Evolutionary conservation across 1,284 basidiomycete genomes (phyloP), one percentile per base, ranked within the genome.

Genomic region (Ustilago crameri): DNA sequence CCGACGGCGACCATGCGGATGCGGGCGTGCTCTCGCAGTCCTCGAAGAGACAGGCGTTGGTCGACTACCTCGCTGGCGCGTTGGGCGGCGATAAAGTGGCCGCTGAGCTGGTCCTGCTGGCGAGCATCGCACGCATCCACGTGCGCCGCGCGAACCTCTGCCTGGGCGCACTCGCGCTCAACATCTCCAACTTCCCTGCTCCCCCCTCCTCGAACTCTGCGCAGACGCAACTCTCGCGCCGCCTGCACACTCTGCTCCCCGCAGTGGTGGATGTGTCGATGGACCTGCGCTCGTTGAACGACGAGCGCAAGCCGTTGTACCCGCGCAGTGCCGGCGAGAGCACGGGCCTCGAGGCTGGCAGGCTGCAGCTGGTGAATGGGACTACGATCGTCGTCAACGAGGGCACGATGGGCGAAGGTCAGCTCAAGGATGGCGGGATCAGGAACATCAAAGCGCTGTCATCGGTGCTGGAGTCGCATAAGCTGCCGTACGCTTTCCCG

Each of bases 401-500:
- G 78, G 85, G 85, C 59, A 87, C 86, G 1, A 85, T 93, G 45
- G 86, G 86, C 23, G 91, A 93, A 79, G 90, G 90, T 8, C 86
- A 86, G 56, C 85, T 93, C 10, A 80, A 86, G 15, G 89, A 91
- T 54, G 86, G 65, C 89, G 91, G 91, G 3, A 79, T 93, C 5
- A 82, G 84, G 60, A 94, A 93, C 74, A 83, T 93, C 32, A 87
- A 85, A 42, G 87, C 89, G 0, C 83, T 91, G n/a, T 90, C 92
- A 63, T 87, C 89, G 47, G 86, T 89, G 57, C 88, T 93, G 78
- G 85, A 85, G 40, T 84, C 85, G 15, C 92, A 93, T 77, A 90
- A 88, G 3, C 84, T 93, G n/a, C 86, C 89, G 12, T 94, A 93
- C 80, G 84, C 87, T 30, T 94, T 93, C 82, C 92, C 93, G 0